Conservation (phyloP, 176 grass and related monocot species). For the Carex cristatella region DNA sequence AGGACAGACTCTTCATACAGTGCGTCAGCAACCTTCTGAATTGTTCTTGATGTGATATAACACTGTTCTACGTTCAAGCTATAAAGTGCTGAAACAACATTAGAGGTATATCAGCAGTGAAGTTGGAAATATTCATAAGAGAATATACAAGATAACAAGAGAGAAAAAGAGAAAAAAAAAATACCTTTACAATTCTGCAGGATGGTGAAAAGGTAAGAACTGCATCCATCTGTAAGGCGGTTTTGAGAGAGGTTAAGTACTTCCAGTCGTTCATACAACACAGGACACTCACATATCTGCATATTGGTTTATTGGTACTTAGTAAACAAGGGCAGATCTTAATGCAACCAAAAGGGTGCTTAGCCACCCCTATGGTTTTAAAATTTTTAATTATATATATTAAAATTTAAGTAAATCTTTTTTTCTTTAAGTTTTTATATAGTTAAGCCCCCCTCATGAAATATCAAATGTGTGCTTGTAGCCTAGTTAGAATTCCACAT, state of each 20-base stretch:
- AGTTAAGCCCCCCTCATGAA: too few species aligned
- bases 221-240: constrained; percentile 90
- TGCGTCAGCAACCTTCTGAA: constrained; percentile 87
- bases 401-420: too few species aligned
- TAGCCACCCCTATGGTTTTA: too few species aligned
- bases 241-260: constrained; percentile 92
- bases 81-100: constrained; percentile 60
- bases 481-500: too few species aligned
- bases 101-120: constrained; percentile 23
- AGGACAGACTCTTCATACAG: constrained; percentile 63
- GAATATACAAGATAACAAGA: not conserved
- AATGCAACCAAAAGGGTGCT: too few species aligned
- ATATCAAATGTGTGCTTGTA: too few species aligned
- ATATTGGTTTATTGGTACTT: constrained; percentile 10
- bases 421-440: too few species aligned
- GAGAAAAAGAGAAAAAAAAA: not conserved
- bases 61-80: constrained; percentile 95
- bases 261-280: constrained; percentile 74
- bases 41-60: constrained; percentile 83
- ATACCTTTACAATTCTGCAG: constrained; percentile 91
- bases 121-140: not conserved
- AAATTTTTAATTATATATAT: too few species aligned
- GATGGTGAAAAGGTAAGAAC: constrained; percentile 90
- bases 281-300: constrained; percentile 89
- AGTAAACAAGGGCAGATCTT: not conserved